A percentile compares a stretch with the other conserved stretches of the same genome.
These are phyloP conservation scores for Jimgerdemannia flammicorona DNA, from an alignment of 192 early-diverging fungal genomes.

Conservation along the genomic window DNA sequence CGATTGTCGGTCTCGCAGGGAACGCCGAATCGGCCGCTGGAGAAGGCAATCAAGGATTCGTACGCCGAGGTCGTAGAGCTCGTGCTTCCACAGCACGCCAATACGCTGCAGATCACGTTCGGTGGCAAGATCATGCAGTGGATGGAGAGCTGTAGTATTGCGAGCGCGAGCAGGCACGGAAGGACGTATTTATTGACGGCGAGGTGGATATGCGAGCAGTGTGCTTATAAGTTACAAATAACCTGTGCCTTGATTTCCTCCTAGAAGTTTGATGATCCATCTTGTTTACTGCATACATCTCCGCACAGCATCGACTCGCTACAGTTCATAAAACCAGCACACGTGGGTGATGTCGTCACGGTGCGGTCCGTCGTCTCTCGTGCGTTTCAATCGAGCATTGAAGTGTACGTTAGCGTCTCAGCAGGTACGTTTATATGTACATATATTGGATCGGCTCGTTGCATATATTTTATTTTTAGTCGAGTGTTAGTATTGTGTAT, in stretches of 20 bases:
- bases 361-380: conserved; percentile 50
- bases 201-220: conserved; percentile 28
- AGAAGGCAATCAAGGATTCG: conserved; percentile 35
- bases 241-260: too few relatives aligned
- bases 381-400: conserved; percentile 49
- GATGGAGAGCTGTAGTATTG: conserved; percentile 62
- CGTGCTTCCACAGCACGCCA: conserved; percentile 73
- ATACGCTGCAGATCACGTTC: conserved; percentile 62
- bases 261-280: too few relatives aligned
- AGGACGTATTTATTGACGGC: conserved; percentile 55
- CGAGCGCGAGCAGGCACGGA: conserved; percentile 54
- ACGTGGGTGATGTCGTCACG: conserved; percentile 51
- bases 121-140: conserved; percentile 70
- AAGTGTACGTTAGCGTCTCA: conserved; percentile 55
- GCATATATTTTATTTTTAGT: not conserved
- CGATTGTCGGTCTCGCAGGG: not conserved
- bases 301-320: conserved; percentile 48
- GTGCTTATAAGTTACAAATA: too few relatives aligned
- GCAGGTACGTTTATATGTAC: conserved; percentile 2
- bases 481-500: conserved; percentile 7
- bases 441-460: too few relatives aligned
- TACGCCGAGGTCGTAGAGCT: conserved; percentile 61
- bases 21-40: conserved; percentile 1
- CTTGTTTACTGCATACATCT: too few relatives aligned
- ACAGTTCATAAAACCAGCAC: conserved; percentile 49